A percentile compares a stretch with the other conserved stretches of the same genome.
These are phyloP conservation scores for Ceriops decandra DNA, from an alignment of 345 rosid species.

Conservation along the genomic window DNA sequence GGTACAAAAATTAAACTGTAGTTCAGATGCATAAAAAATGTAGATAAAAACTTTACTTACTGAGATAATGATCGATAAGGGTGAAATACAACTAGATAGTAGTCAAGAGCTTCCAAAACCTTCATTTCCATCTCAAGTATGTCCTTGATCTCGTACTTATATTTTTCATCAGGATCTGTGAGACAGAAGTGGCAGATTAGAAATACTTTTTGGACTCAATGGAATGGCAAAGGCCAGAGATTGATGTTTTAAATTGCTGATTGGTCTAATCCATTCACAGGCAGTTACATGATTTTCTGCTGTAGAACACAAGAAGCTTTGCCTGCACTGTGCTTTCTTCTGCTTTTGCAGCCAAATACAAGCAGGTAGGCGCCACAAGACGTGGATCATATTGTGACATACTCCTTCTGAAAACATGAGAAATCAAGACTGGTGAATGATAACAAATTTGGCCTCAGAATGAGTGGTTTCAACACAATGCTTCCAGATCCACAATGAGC, in stretches of 20 bases:
- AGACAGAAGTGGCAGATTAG: conserved; percentile 20
- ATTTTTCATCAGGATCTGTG: conserved; percentile 79
- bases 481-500: neutral
- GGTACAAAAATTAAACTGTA: neutral
- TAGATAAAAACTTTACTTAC: conserved; percentile 40
- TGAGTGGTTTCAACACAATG: neutral
- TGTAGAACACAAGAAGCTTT: conserved; percentile 64
- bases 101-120: conserved; percentile 86
- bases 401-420: conserved; percentile 56
- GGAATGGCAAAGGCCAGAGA: conserved; percentile 7
- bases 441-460: neutral
- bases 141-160: conserved; percentile 75
- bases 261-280: conserved; percentile 16
- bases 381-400: conserved; percentile 91
- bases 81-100: conserved; percentile 89
- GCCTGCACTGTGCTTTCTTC: conserved; percentile 98
- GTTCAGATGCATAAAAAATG: conserved; percentile 1
- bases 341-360: conserved; percentile 95
- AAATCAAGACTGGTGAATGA: conserved; percentile 16
- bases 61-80: conserved; percentile 81
- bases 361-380: conserved; percentile 90
- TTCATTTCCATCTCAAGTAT: conserved; percentile 99
- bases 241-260: neutral
- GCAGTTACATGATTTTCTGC: conserved; percentile 59
- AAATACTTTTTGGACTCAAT: conserved; percentile 16